A percentile compares a stretch with the other conserved stretches of the same genome.
Evolutionary conservation across 306 rosid species (phyloP).

Genomic region (Lagenaria siceraria): DNA sequence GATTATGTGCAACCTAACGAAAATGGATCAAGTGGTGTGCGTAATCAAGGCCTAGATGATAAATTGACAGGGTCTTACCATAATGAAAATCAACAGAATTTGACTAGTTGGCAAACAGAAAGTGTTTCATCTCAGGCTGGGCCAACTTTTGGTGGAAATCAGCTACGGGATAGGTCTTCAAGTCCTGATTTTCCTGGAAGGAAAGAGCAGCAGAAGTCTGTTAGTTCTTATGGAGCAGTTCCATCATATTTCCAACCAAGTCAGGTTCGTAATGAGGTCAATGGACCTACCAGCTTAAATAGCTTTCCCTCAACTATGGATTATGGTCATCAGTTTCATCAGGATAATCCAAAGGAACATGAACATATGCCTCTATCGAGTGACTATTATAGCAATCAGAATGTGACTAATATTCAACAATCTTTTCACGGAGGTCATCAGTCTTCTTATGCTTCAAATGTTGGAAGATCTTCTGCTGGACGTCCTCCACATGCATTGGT

Average conservation of each 20-base stretch:
- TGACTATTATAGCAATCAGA: conserved; percentile 38
- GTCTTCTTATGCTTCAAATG: conserved; percentile 39
- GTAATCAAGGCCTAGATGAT: conserved; percentile 34
- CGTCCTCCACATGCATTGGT: conserved; percentile 87
- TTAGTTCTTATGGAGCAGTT: conserved; percentile 38
- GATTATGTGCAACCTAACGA: conserved; percentile 25
- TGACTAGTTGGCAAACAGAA: conserved; percentile 26
- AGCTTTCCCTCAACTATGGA: conserved; percentile 29
- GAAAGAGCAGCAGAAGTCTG: conserved; percentile 35
- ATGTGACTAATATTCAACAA: conserved; percentile 35
- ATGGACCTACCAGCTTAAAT: conserved; percentile 32
- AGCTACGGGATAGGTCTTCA: conserved; percentile 30
- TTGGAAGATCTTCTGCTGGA: conserved; percentile 65
- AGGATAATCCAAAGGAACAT: conserved; percentile 22
- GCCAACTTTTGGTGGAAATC: conserved; percentile 30
- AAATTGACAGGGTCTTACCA: conserved; percentile 31
- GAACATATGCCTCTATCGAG: conserved; percentile 31
- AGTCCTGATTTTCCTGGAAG: conserved; percentile 22
- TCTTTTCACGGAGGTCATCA: conserved; percentile 40
- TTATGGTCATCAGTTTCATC: conserved; percentile 40
- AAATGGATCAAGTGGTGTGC: conserved; percentile 26
- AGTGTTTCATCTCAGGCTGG: conserved; percentile 16
- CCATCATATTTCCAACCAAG: conserved; percentile 31
- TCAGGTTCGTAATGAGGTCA: conserved; percentile 32
- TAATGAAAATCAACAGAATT: conserved; percentile 30